Base-by-base conservation (phyloP, 352 stramenopile genomes). In the Nothophytophthora sp. region DNA sequence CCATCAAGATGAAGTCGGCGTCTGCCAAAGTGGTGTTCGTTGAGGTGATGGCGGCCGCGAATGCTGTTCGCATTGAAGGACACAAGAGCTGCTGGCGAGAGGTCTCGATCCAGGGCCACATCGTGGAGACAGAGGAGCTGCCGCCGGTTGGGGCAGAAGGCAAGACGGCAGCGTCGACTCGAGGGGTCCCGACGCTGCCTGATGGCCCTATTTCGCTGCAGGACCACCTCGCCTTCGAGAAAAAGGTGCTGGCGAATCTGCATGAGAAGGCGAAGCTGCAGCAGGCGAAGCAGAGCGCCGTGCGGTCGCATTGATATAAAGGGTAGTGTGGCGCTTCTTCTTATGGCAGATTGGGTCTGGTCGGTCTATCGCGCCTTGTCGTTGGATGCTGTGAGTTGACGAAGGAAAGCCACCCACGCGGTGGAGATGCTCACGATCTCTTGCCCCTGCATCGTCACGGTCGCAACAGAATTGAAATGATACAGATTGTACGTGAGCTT, bases 401-500 rank as follows among this genome's bases (percentile, higher is more conserved):
- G 63, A 10, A 90, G 57, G 48, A 92, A 92, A 9, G 72, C 46
- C 28, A 90, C 73, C 82, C 82, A 92, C 12, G 83, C 75, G 0
- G 73, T 64, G 7, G 82, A 90, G 60, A 92, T 87, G 38, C 71
- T 70, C 23, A 87, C 67, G 33, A 92, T 76, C 36, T 92, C 79
- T 55, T 85, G 69, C 5, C 82, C 82, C 82, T 92, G 36, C 10
- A 59, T 16, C 33, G 13, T 19, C 28, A 43, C 23, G 43, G 33
- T 10, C 20, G 23, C 33, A 29, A 24, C 5, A 37, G 16, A 1
- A 55, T 9, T n/a, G n/a, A n/a, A n/a, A n/a, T n/a, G n/a, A n/a
- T 39, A 39, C 35, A 23, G 5, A 43, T 6, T 43, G 6, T 7
- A 4, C 36, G 29, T 13, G 4, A 35, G 9, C 4, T 35, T 35